A percentile compares a stretch with the other conserved stretches of the same genome.
These are phyloP conservation scores for Priceomyces carsonii DNA, from an alignment of 805 yeast species.

Conservation along the genomic window DNA sequence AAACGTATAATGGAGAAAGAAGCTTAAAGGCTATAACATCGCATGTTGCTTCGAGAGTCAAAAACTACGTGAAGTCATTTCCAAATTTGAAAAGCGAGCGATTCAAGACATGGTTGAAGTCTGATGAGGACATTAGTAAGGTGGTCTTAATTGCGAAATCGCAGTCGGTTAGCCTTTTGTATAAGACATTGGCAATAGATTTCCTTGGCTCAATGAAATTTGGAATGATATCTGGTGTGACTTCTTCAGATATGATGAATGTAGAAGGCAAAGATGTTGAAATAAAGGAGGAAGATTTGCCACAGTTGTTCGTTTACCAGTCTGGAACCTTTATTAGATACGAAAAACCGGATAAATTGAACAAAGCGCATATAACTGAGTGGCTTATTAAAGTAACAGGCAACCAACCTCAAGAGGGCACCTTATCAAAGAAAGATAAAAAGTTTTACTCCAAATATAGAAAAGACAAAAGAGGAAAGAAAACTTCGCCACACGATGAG, in stretches of 20 bases:
- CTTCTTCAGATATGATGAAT: conserved; percentile 10
- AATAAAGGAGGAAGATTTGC: conserved; percentile 22
- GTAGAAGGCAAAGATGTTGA: conserved; percentile 20
- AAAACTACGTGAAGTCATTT: conserved; percentile 63
- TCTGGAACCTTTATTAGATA: conserved; percentile 20
- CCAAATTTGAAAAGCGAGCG: conserved; percentile 25
- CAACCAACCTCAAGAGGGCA: conserved; percentile 35
- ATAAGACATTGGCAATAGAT: conserved; percentile 71
- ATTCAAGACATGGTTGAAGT: conserved; percentile 26
- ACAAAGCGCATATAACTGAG: conserved; percentile 30
- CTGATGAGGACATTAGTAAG: conserved; percentile 33
- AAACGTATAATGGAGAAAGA: conserved; percentile 63
- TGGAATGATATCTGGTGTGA: conserved; percentile 40
- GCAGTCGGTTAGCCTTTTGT: conserved; percentile 51
- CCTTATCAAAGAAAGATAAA: conserved; percentile 33
- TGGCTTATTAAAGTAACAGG: conserved; percentile 32
- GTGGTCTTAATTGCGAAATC: conserved; percentile 56
- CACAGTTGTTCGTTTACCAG: conserved; percentile 26
- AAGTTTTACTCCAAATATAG: conserved; percentile 31
- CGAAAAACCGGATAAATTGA: conserved; percentile 23
- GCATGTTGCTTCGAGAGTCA: conserved; percentile 56
- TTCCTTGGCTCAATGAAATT: conserved; percentile 53
- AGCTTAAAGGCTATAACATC: conserved; percentile 53
- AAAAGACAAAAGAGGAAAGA: conserved; percentile 20
- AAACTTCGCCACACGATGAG: conserved; percentile 24